A percentile compares a stretch with the other conserved stretches of the same genome.
phyloP scores from a whole-genome alignment of 768 basidiomycete genomes.

The Psilocybe subaeruginosa region DNA sequence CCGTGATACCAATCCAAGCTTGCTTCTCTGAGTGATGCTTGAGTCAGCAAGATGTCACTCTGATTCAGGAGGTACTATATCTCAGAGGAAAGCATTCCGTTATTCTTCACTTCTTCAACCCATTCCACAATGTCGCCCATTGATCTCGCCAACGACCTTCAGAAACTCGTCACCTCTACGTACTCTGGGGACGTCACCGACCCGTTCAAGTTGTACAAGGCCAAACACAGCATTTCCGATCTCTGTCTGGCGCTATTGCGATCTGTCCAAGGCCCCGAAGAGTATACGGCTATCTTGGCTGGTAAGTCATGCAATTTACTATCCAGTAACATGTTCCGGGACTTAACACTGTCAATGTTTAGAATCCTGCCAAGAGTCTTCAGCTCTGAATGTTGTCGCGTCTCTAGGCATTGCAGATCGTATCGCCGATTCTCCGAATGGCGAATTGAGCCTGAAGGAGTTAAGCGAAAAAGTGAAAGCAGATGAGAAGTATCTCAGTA shows the following conservation, averaged over 20 bases:
- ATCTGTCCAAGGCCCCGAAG: neutral
- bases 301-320: neutral
- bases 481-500: neutral
- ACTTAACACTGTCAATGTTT: neutral
- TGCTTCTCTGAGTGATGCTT: neutral
- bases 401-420: neutral
- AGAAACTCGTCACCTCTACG: neutral
- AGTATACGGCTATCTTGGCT: constrained; percentile 5
- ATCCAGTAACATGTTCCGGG: neutral
- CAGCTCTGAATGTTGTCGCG: neutral
- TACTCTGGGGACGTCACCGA: constrained; percentile 1
- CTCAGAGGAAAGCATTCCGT: neutral
- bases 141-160: neutral
- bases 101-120: neutral
- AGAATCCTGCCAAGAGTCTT: constrained; percentile 5
- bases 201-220: neutral
- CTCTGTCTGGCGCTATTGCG: neutral
- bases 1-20: neutral
- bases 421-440: neutral
- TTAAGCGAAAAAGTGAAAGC: neutral
- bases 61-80: neutral
- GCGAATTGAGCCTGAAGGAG: neutral
- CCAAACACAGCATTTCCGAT: neutral
- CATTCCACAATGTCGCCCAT: neutral
- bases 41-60: neutral